phyloP scores from a whole-genome alignment of 305 asterid genomes.

The Solanum hybrid region DNA sequence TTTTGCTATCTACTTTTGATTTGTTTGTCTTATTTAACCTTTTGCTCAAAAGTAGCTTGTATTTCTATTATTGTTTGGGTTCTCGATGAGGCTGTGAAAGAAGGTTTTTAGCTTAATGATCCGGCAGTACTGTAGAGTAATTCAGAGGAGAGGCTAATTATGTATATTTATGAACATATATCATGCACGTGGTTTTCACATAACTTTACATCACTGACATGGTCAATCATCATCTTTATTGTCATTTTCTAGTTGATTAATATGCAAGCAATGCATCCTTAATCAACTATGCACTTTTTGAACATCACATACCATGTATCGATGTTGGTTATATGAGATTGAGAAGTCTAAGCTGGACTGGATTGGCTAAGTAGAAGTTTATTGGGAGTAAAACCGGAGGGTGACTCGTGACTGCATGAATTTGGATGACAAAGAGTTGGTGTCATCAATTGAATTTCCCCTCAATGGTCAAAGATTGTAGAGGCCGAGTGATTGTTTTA shows the following conservation, averaged over 20 bases:
- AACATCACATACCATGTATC: background rate
- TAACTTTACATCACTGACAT: background rate
- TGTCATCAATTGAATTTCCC: background rate
- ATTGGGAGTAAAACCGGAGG: background rate
- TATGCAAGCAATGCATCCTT: background rate
- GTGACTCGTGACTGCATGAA: background rate
- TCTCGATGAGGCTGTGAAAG: background rate
- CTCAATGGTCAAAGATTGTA: constrained; percentile 4
- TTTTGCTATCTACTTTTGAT: constrained; percentile 2
- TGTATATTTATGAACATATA: background rate
- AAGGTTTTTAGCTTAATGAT: background rate
- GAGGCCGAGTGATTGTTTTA: background rate
- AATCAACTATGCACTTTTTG: background rate
- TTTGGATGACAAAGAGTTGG: background rate
- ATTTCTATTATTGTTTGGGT: background rate
- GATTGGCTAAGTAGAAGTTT: background rate
- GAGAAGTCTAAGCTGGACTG: background rate
- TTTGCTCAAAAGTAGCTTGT: background rate
- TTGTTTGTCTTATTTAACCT: background rate
- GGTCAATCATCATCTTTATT: background rate
- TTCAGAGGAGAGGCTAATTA: background rate
- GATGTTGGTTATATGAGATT: background rate
- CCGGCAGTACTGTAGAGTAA: background rate
- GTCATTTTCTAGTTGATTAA: background rate
- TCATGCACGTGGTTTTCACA: background rate